Evolutionary conservation across 1,139 yeast species (phyloP).

Genomic region (Arxiozyma slooffiae): DNA sequence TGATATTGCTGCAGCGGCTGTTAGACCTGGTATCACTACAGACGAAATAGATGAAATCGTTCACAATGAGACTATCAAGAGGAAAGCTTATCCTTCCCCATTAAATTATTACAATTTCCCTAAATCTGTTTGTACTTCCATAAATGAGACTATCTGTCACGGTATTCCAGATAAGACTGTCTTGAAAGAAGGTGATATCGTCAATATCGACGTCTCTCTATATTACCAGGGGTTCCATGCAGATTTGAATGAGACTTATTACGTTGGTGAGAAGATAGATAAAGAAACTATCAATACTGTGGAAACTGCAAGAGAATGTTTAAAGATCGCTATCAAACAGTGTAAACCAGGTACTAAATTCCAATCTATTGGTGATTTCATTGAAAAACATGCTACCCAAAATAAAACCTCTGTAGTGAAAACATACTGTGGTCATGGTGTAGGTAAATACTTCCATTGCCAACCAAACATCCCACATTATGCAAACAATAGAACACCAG

Average conservation of each 20-base stretch:
- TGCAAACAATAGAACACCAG: conserved; percentile 86
- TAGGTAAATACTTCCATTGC: conserved; percentile 77
- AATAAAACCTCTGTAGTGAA: conserved; percentile 80
- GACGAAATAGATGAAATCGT: conserved; percentile 83
- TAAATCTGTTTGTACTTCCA: conserved; percentile 84
- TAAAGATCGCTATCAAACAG: conserved; percentile 68
- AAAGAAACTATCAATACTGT: conserved; percentile 71
- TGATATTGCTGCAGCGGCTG: conserved; percentile 75
- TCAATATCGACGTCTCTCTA: conserved; percentile 81
- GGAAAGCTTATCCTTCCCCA: conserved; percentile 93
- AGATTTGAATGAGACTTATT: conserved; percentile 92
- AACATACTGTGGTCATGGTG: conserved; percentile 93
- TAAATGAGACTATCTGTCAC: conserved; percentile 92
- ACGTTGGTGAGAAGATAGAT: conserved; percentile 68
- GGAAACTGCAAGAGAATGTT: conserved; percentile 86
- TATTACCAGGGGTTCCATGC: conserved; percentile 86
- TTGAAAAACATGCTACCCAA: conserved; percentile 76
- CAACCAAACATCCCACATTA: conserved; percentile 93
- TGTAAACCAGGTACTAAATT: conserved; percentile 91
- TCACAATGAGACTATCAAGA: conserved; percentile 78
- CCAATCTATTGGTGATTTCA: conserved; percentile 78
- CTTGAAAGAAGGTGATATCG: conserved; percentile 86
- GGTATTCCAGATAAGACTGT: conserved; percentile 91
- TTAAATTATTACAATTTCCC: conserved; percentile 92
- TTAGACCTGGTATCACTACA: conserved; percentile 84